A percentile compares a stretch with the other conserved stretches of the same genome.
These are phyloP conservation scores for Passiflora organensis DNA, from an alignment of 345 rosid species.

Conservation along the genomic window DNA sequence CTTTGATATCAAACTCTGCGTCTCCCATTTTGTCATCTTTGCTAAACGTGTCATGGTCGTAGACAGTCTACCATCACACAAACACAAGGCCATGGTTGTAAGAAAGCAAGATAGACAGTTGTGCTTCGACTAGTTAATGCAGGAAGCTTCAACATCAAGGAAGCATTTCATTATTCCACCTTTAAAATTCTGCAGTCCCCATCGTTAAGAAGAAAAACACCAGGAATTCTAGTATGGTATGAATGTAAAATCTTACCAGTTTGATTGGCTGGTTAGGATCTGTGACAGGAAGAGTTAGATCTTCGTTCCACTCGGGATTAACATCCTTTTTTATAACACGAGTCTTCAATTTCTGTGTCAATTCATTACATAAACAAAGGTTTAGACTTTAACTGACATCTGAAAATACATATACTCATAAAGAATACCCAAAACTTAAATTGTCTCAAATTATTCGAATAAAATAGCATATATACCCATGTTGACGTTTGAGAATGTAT, in stretches of 20 bases:
- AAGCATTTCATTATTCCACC: no score
- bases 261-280: slow-evolving; percentile 58
- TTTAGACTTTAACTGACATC: not conserved
- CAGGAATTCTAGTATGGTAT: not conserved
- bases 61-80: slow-evolving; percentile 64
- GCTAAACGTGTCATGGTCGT: slow-evolving; percentile 56
- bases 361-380: not conserved
- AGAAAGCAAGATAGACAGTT: no score
- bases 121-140: no score
- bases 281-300: slow-evolving; percentile 58
- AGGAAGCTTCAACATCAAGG: no score
- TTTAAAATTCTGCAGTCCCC: no score
- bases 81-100: no score
- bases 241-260: slow-evolving; percentile 41
- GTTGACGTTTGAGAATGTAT: no score
- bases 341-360: slow-evolving; percentile 69
- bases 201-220: no score
- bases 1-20: slow-evolving; percentile 56
- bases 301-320: slow-evolving; percentile 86
- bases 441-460: no score
- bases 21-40: slow-evolving; percentile 87
- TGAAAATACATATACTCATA: no score
- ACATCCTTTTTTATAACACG: slow-evolving; percentile 50
- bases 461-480: no score
- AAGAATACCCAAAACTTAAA: no score